Evolutionary conservation across 345 rosid genomes (phyloP).

Genomic region (Syzygium jambos): DNA sequence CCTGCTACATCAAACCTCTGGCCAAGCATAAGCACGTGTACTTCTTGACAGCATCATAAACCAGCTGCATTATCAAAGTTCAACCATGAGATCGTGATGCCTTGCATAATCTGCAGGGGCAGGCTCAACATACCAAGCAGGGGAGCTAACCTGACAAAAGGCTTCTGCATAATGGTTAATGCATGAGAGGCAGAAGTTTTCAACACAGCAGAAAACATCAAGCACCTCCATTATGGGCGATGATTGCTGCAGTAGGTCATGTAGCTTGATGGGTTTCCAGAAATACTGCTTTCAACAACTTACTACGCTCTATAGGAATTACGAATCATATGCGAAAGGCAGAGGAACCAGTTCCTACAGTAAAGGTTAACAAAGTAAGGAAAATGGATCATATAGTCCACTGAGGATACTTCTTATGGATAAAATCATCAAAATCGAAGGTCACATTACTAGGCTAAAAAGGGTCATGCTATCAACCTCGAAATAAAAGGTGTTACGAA

Average conservation of each 20-base stretch:
- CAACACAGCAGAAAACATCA: not conserved
- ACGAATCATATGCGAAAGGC: not conserved
- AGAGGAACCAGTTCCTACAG: not conserved
- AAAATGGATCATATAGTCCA: not conserved
- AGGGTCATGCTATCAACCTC: not conserved
- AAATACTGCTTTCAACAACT: not conserved
- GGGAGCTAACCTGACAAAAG: not conserved
- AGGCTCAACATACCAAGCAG: not conserved
- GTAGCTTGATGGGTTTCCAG: not conserved
- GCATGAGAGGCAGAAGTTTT: not conserved
- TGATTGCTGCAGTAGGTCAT: not conserved
- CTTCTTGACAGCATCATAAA: not conserved
- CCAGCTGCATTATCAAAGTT: not conserved
- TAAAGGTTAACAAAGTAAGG: not conserved
- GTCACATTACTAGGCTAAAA: not conserved
- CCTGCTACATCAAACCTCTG: not conserved
- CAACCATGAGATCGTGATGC: not conserved
- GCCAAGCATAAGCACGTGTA: not conserved
- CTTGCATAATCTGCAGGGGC: not conserved
- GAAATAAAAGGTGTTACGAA: not conserved
- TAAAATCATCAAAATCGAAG: not conserved
- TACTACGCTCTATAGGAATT: not conserved
- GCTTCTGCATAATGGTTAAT: not conserved
- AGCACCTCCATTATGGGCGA: not conserved
- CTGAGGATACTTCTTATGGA: not conserved